These are phyloP conservation scores for Buddleja alternifolia DNA, from an alignment of 257 asterid genomes.

Conservation along the genomic window DNA sequence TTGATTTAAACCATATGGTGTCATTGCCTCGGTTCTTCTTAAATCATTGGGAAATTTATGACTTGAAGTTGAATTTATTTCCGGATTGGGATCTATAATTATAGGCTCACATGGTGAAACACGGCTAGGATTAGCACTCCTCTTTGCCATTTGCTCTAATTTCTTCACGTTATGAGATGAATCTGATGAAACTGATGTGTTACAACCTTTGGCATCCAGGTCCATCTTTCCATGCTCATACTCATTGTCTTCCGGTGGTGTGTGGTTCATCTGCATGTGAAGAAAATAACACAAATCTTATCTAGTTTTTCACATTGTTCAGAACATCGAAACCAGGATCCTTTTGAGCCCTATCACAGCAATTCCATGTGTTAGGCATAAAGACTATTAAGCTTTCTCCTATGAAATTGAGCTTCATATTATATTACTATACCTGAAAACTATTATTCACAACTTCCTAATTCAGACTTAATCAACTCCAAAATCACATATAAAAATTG, in stretches of 20 bases:
- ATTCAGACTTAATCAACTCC: background rate
- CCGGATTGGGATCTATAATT: constrained; percentile 13
- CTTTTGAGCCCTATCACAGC: background rate
- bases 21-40: constrained; percentile 25
- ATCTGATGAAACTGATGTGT: constrained; percentile 38
- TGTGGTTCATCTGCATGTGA: constrained; percentile 46
- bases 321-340: background rate
- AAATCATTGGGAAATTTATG: constrained; percentile 27
- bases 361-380: background rate
- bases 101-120: constrained; percentile 33
- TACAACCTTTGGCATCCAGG: constrained; percentile 26
- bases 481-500: background rate
- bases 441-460: background rate
- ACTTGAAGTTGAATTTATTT: constrained; percentile 19
- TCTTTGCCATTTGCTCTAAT: constrained; percentile 30
- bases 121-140: constrained; percentile 29
- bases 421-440: constrained; percentile 8
- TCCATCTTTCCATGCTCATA: constrained; percentile 28
- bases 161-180: constrained; percentile 34
- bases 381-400: background rate
- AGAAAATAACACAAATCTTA: background rate
- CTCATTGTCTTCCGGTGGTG: constrained; percentile 33
- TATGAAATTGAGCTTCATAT: background rate
- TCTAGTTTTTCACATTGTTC: too few relatives aligned
- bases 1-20: constrained; percentile 23